phyloP scores from a whole-genome alignment of 129 eudicot species.

The Artemisia annua region DNA sequence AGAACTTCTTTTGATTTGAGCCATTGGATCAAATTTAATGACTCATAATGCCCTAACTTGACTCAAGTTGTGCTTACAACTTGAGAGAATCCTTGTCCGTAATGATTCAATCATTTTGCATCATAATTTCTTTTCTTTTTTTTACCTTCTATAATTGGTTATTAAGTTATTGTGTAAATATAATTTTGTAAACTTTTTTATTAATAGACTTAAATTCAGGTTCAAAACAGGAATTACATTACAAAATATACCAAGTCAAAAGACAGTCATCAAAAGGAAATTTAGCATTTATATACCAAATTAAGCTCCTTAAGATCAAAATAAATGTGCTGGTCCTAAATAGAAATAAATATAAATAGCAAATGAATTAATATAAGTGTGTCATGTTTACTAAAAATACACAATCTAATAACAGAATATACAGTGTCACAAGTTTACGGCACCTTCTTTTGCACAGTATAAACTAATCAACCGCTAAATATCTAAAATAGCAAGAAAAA shows the following conservation, averaged over 20 bases:
- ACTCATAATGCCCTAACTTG: too few species aligned
- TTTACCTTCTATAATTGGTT: too few species aligned
- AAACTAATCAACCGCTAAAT: conserved; percentile 3
- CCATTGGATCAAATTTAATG: too few species aligned
- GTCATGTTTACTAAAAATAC: conserved; percentile 16
- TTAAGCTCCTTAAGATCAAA: not conserved
- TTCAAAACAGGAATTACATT: conserved; percentile 1
- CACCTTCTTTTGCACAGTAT: conserved; percentile 20
- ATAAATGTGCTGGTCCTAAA: conserved; percentile 8
- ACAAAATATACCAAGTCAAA: conserved; percentile 1
- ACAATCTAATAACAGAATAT: conserved; percentile 5
- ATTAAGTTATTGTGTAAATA: too few species aligned
- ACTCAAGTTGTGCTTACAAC: too few species aligned
- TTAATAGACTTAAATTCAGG: conserved; percentile 7
- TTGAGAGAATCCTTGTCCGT: too few species aligned
- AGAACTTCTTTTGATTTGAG: too few species aligned
- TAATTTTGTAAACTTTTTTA: too few species aligned
- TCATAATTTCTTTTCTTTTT: too few species aligned
- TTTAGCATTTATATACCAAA: conserved; percentile 13
- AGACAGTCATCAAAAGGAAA: conserved; percentile 21
- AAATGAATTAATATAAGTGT: not conserved
- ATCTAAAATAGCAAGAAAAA: conserved; percentile 1
- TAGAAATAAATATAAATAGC: not conserved
- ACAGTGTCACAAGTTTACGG: conserved; percentile 9
- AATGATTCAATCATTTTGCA: too few species aligned